Evolutionary conservation across 75 land plant species (phyloP), one percentile per base, ranked within the genome.

Genomic region (Cryptomeria japonica): DNA sequence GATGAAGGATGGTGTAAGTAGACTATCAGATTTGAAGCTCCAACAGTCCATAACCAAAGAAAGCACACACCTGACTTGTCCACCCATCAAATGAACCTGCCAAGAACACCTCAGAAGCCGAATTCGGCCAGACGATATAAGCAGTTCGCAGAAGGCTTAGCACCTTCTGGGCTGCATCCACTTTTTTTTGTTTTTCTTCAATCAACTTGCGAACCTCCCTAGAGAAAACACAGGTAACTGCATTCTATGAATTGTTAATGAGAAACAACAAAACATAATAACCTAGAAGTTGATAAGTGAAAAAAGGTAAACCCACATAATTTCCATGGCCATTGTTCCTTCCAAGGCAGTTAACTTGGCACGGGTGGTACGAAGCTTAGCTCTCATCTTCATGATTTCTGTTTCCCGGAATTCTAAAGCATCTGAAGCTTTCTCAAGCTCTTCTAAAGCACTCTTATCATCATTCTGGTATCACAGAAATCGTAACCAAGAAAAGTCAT

Each of bases 31-130:
- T 88, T 84, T 64, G 70, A 64, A 75, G 37, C 77, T 75, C 37
- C 13, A 32, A 34, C 15, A 75, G 38, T 75, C 10, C 25, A 82
- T 15, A 58, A 39, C 13, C 5, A 64, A 44, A 42, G 72, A 13
- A 68, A 58, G 41, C 16, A 64, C 85, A 22, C 75, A 96, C 98
- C 97, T 91, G 90, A 86, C 90, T 92, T 14, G 95, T 85, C 98
- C 98, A 96, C n/a, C 98, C 98, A 91, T 96, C 96, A 91, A 92
- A 96, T 38, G 98, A 96, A 34, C 98, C 98, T 37, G 90, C 90
- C 64, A 96, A 86, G 72, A 95, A 86, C 82, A 96, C 98, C 84
- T 95, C 95, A 18, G 93, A 90, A 22, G 96, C 98, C n/a, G 93
- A 85, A 92, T 94, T 93, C 53, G 97, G 94, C 98, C 98, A 95